A percentile compares a stretch with the other conserved stretches of the same genome.
These are phyloP conservation scores for Pterocarpus santalinus DNA, from an alignment of 306 rosid genomes.

Conservation along the genomic window DNA sequence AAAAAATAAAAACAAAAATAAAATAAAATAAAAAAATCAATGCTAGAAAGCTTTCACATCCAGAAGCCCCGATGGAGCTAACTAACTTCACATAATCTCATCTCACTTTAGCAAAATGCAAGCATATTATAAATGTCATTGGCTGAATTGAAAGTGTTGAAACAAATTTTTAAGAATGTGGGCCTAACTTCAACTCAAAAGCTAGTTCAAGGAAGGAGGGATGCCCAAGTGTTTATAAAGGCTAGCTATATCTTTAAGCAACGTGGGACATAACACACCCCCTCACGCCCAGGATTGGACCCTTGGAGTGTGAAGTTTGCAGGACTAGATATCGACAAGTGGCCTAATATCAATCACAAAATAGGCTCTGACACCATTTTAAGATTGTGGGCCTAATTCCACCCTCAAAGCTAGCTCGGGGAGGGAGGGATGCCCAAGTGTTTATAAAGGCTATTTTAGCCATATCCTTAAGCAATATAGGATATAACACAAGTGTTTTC, in stretches of 20 bases:
- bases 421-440: too few species aligned
- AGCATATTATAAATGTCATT: background rate
- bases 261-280: too few species aligned
- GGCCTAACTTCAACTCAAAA: background rate
- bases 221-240: too few species aligned
- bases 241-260: too few species aligned
- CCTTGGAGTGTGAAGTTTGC: too few species aligned
- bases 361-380: too few species aligned
- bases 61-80: conserved; percentile 10
- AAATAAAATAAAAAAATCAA: background rate
- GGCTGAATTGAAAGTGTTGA: background rate
- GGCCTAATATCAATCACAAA: too few species aligned
- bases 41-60: conserved; percentile 4
- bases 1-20: background rate
- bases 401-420: background rate
- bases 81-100: background rate
- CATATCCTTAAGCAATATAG: too few species aligned
- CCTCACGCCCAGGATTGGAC: too few species aligned
- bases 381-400: background rate
- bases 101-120: background rate
- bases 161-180: background rate
- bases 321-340: too few species aligned
- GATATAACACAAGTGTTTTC: too few species aligned
- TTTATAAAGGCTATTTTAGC: too few species aligned
- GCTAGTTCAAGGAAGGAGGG: background rate